A percentile compares a stretch with the other conserved stretches of the same genome.
Conservation (phyloP, 805 yeast species). For the Myxozyma kluyveri region DNA sequence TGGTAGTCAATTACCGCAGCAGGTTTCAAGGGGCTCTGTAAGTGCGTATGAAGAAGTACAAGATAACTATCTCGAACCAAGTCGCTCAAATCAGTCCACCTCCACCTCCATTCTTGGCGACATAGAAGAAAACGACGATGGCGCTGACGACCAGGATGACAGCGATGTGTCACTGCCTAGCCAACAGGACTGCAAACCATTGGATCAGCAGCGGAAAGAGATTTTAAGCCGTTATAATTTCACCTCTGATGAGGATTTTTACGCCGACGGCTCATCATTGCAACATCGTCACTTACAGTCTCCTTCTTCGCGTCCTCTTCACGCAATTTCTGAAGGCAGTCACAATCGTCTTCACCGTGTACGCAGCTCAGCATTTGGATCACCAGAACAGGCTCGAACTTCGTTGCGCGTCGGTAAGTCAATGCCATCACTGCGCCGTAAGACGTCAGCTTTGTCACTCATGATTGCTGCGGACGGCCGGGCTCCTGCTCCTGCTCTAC, state of each 20-base stretch:
- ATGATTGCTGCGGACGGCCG: not conserved
- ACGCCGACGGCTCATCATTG: not conserved
- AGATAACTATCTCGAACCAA: no score
- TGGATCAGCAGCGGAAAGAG: conserved; percentile 9
- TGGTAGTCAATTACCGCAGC: not conserved
- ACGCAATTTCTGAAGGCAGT: not conserved
- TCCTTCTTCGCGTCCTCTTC: not conserved
- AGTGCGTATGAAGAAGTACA: no score
- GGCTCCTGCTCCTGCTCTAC: not conserved
- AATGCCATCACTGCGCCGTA: conserved; percentile 13
- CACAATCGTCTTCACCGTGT: not conserved
- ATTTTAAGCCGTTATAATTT: conserved; percentile 12
- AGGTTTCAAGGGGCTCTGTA: no score
- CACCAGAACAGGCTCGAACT: not conserved
- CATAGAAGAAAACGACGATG: no score
- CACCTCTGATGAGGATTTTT: conserved; percentile 14
- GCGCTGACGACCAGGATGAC: no score
- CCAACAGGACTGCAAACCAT: no score
- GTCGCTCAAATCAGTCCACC: not conserved
- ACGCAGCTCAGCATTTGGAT: conserved; percentile 5
- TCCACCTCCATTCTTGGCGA: not conserved
- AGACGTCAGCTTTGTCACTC: conserved; percentile 14
- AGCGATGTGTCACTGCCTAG: no score
- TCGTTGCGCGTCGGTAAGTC: conserved; percentile 13
- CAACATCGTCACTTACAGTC: not conserved